Conservation (phyloP, 495 filamentous ascomycete genomes). For the Penicillium ucsense region DNA sequence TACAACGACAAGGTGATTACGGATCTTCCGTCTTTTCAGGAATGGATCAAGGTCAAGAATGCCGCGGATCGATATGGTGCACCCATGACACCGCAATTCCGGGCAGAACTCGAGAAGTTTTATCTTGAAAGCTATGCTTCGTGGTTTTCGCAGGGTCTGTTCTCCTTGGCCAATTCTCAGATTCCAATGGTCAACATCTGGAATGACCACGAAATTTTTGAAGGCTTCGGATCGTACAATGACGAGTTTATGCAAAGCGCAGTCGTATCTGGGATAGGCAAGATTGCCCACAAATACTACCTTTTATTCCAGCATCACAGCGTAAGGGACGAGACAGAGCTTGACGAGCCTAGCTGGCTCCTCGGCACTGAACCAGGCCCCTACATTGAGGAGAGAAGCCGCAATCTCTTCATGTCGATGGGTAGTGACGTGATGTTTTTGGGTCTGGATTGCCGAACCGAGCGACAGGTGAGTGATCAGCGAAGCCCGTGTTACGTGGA, state of each 20-base stretch:
- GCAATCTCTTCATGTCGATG: slow-evolving; percentile 77
- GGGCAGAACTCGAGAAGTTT: slow-evolving; percentile 74
- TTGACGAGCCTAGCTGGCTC: slow-evolving; percentile 84
- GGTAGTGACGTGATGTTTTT: slow-evolving; percentile 73
- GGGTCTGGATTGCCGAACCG: slow-evolving; percentile 84
- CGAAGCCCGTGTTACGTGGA: too few relatives aligned
- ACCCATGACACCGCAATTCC: slow-evolving; percentile 65
- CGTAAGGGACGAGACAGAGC: slow-evolving; percentile 63
- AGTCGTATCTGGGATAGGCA: slow-evolving; percentile 81
- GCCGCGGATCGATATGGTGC: slow-evolving; percentile 64
- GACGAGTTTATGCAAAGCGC: slow-evolving; percentile 85
- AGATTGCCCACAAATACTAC: slow-evolving; percentile 94
- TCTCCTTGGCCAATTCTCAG: slow-evolving; percentile 82
- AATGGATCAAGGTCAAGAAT: slow-evolving; percentile 79
- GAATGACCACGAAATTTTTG: slow-evolving; percentile 97
- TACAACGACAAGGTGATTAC: slow-evolving; percentile 81
- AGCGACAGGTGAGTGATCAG: slow-evolving; percentile 51
- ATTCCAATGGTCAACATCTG: slow-evolving; percentile 98
- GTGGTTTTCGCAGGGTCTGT: slow-evolving; percentile 95
- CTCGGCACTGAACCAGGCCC: slow-evolving; percentile 72
- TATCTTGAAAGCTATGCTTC: slow-evolving; percentile 77
- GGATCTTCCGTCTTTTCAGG: slow-evolving; percentile 61
- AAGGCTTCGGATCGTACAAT: slow-evolving; percentile 90
- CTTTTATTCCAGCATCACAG: slow-evolving; percentile 97
- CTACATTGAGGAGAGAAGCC: slow-evolving; percentile 78